phyloP scores from a whole-genome alignment of 495 filamentous ascomycete genomes.

The Barbatosphaeria neglecta region DNA sequence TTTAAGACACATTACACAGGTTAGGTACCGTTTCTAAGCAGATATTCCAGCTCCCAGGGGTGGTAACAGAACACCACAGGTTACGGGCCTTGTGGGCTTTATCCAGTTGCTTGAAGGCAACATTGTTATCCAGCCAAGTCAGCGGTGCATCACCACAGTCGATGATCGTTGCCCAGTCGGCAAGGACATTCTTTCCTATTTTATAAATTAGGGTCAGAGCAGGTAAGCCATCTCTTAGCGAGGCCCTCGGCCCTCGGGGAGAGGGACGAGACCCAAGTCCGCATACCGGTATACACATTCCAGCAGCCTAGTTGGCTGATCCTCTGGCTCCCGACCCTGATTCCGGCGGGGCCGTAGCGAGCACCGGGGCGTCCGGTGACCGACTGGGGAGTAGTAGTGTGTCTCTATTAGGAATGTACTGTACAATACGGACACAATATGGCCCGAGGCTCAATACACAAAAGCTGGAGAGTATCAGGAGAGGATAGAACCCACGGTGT shows the following conservation, averaged over 20 bases:
- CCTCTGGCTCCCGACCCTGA: slow-evolving; percentile 52
- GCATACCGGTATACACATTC: slow-evolving; percentile 19
- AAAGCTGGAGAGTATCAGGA: background rate
- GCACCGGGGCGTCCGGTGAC: slow-evolving; percentile 53
- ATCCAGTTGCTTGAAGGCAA: slow-evolving; percentile 63
- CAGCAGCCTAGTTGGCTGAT: slow-evolving; percentile 12
- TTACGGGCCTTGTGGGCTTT: slow-evolving; percentile 34
- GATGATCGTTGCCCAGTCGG: slow-evolving; percentile 51
- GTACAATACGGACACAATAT: too few relatives aligned
- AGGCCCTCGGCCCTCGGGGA: too few relatives aligned
- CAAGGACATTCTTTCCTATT: slow-evolving; percentile 26
- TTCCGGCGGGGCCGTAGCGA: slow-evolving; percentile 70
- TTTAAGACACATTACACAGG: too few relatives aligned
- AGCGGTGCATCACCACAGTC: slow-evolving; percentile 72
- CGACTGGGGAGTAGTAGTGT: slow-evolving; percentile 8
- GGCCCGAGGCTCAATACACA: too few relatives aligned
- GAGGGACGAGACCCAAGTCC: too few relatives aligned
- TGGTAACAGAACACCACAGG: background rate
- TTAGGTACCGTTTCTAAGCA: too few relatives aligned
- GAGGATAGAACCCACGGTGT: slow-evolving; percentile 24
- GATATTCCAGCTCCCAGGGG: too few relatives aligned
- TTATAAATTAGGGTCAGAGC: background rate
- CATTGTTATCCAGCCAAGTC: slow-evolving; percentile 58
- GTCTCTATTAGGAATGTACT: background rate
- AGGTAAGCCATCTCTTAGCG: too few relatives aligned